A percentile compares a stretch with the other conserved stretches of the same genome.
phyloP scores from a whole-genome alignment of 1,284 basidiomycete genomes.

The Inonotus obliquus region DNA sequence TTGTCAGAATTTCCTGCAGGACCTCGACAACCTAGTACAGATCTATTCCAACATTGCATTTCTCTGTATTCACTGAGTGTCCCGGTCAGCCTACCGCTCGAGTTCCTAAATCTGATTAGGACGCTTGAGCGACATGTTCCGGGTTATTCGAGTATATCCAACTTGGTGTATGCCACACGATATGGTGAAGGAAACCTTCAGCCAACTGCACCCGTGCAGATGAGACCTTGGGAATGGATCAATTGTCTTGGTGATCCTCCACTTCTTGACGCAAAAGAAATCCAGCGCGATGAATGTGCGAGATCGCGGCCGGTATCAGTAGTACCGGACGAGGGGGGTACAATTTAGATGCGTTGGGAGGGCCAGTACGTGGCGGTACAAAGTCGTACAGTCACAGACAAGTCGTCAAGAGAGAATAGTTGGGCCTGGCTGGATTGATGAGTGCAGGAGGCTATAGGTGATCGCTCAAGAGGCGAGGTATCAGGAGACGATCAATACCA shows the following conservation, averaged over 20 bases:
- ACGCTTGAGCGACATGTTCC: conserved; percentile 51
- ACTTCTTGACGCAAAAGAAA: conserved; percentile 35
- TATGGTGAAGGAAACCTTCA: conserved; percentile 47
- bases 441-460: too few species aligned
- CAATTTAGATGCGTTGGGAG: too few species aligned
- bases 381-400: too few species aligned
- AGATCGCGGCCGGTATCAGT: too few species aligned
- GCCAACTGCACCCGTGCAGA: conserved; percentile 50
- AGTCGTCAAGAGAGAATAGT: too few species aligned
- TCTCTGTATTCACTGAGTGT: conserved; percentile 45
- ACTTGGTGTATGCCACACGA: conserved; percentile 53
- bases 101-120: conserved; percentile 51
- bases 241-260: conserved; percentile 66
- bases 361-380: too few species aligned
- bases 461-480: too few species aligned
- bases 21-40: conserved; percentile 43
- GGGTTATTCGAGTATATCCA: conserved; percentile 44
- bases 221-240: conserved; percentile 82
- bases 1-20: conserved; percentile 58
- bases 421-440: too few species aligned
- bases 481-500: too few species aligned
- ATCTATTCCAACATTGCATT: conserved; percentile 64
- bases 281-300: conserved; percentile 37
- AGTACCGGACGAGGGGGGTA: too few species aligned
- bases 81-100: conserved; percentile 51